Evolutionary conservation across 768 basidiomycete genomes (phyloP).

Genomic region (Tremella mesenterica): DNA sequence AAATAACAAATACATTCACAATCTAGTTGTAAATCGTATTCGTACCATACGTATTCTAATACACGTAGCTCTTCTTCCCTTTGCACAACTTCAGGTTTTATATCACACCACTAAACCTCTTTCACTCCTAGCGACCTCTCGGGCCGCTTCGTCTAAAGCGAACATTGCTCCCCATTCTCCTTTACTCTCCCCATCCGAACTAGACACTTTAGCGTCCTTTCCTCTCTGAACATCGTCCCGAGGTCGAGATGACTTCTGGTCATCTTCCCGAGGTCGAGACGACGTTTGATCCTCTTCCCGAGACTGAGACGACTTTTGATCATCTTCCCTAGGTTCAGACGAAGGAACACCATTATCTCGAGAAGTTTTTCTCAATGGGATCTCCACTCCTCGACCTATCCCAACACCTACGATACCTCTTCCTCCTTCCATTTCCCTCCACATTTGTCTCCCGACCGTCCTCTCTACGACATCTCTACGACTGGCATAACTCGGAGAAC

Average conservation of each 20-base stretch:
- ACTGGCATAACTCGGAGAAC: background rate
- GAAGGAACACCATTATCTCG: background rate
- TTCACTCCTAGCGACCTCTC: background rate
- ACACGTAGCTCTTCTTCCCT: background rate
- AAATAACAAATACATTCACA: too few species aligned
- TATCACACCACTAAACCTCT: background rate
- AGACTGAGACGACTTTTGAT: background rate
- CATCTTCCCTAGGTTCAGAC: background rate
- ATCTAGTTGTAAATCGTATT: too few species aligned
- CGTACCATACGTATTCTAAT: too few species aligned
- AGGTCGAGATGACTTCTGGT: background rate
- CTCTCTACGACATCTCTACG: too few species aligned
- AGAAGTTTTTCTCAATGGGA: too few species aligned
- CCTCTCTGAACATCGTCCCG: background rate
- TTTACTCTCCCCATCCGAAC: background rate
- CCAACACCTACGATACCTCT: background rate
- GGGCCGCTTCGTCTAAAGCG: background rate
- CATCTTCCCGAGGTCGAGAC: background rate
- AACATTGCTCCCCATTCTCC: background rate
- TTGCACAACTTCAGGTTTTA: background rate
- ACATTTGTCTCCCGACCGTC: too few species aligned
- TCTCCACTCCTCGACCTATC: too few species aligned
- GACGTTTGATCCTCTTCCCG: background rate
- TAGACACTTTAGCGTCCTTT: too few species aligned
- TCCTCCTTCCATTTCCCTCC: background rate